Evolutionary conservation across 306 rosid genomes (phyloP), one percentile per base, ranked within the genome.

Genomic region (Begonia fuchsioides): DNA sequence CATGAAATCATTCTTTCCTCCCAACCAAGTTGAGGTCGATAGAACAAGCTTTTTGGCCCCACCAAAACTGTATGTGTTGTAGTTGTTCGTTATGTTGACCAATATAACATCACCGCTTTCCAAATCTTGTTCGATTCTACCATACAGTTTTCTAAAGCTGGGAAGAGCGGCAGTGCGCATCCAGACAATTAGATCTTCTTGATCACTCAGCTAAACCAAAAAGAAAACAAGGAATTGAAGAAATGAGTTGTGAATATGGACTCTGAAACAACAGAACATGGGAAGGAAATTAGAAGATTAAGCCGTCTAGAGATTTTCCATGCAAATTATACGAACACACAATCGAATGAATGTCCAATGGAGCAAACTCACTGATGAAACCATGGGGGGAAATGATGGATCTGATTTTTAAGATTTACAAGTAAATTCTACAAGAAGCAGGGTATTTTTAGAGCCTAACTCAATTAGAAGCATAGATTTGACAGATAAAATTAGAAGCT

Each of bases 151-250:
- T 48, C 95, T 63, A 75, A 90, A 90, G 73, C 72, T 76, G 50
- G 97, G 95, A 17, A 90, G 97, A 10, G 97, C 97, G 57, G 97
- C 95, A 32, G 95, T 84, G 43, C 97, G 83, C 95, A 90, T 90
- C 97, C 97, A 84, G 49, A 90, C 95, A 17, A 90, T 68, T 57
- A 90, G 90, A 75, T 90, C 97, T 76, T 90, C 97, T 70, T 90
- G 97, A 63, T 90, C 82, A 53, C 93, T 75, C 13, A 90, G 81
- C 97, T 84, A 68, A 56, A 40, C 48, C 58, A 56, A 56, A 48
- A 39, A 62, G 46, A 49, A 12, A 52, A 50, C 77, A 63, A 15
- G 35, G 47, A 6, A 26, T 26, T 26, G 35, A 26, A 26, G 0
- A 4, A 26, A 26, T 26, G 35, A 26, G 35, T 20, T 20, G 6